These are phyloP conservation scores for Calocera viscosa DNA, from an alignment of 768 basidiomycete genomes.

Conservation along the genomic window DNA sequence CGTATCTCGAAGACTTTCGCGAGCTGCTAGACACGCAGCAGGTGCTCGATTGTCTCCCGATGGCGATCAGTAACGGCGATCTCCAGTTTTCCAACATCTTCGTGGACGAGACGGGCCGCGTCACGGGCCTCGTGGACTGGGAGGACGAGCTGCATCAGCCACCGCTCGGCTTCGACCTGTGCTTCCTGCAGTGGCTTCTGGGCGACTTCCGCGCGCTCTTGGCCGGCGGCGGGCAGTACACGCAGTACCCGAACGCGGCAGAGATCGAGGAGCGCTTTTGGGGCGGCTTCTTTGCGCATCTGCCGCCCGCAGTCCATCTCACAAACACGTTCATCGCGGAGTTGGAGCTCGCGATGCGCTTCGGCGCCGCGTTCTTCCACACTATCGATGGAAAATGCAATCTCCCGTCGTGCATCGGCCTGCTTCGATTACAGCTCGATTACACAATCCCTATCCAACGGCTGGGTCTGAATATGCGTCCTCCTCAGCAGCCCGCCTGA, in stretches of 20 bases:
- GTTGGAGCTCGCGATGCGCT: neutral
- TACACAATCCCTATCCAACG: constrained; percentile 1
- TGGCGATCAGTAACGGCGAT: constrained; percentile 2
- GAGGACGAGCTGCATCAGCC: neutral
- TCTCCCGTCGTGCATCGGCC: neutral
- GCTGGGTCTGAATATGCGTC: neutral
- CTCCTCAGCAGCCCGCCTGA: neutral
- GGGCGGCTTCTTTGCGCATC: neutral
- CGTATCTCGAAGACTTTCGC: neutral
- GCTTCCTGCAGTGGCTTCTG: constrained; percentile 6
- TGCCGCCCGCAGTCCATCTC: neutral
- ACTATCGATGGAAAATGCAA: neutral
- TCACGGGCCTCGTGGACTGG: constrained; percentile 4
- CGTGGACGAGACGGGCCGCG: neutral
- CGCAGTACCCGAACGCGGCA: neutral
- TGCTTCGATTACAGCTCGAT: constrained; percentile 1
- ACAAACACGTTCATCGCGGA: neutral
- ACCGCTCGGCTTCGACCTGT: neutral
- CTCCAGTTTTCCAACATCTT: constrained; percentile 1
- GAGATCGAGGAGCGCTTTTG: neutral
- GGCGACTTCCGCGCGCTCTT: neutral
- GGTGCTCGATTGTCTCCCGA: neutral
- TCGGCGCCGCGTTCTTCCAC: constrained; percentile 1
- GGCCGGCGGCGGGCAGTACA: neutral
- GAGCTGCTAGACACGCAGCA: neutral